phyloP scores from a whole-genome alignment of 2,329 filamentous ascomycete genomes.

The Penicillium sp. region DNA sequence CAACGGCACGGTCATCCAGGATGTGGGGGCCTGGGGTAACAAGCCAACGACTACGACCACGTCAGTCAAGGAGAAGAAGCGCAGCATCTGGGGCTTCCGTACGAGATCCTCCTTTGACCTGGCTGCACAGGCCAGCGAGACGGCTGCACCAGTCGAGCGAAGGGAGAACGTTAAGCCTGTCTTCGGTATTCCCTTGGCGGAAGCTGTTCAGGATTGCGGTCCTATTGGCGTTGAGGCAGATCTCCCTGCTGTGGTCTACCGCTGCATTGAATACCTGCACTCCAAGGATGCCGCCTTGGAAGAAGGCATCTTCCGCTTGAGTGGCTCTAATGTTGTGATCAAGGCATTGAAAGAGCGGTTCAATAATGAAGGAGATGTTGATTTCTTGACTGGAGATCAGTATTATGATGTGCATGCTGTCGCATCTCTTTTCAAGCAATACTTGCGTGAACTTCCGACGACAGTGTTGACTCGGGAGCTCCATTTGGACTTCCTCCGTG shows the following conservation, averaged over 20 bases:
- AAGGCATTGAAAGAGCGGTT: conserved; percentile 90
- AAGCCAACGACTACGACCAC: conserved; percentile 62
- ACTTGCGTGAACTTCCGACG: conserved; percentile 87
- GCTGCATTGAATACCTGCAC: conserved; percentile 91
- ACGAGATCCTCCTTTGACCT: conserved; percentile 74
- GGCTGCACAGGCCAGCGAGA: conserved; percentile 45
- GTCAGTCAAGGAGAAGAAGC: conserved; percentile 75
- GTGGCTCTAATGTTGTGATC: conserved; percentile 95
- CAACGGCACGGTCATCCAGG: conserved; percentile 82
- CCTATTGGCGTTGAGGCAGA: conserved; percentile 74
- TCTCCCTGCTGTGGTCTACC: conserved; percentile 90
- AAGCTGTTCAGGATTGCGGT: conserved; percentile 82
- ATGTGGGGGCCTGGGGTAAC: conserved; percentile 85
- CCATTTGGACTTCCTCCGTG: conserved; percentile 84
- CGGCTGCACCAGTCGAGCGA: conserved; percentile 51
- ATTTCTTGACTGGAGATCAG: conserved; percentile 76
- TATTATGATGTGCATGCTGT: conserved; percentile 97
- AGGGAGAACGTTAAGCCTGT: conserved; percentile 69
- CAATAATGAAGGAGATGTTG: conserved; percentile 89
- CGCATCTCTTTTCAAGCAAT: conserved; percentile 90
- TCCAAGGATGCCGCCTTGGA: conserved; percentile 80
- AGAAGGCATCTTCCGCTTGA: conserved; percentile 95
- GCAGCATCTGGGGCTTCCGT: conserved; percentile 69
- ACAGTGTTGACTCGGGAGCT: conserved; percentile 91
- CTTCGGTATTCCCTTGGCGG: conserved; percentile 83